Conservation (phyloP, 805 yeast genomes). For the Helenozyma rhizophorensis region DNA sequence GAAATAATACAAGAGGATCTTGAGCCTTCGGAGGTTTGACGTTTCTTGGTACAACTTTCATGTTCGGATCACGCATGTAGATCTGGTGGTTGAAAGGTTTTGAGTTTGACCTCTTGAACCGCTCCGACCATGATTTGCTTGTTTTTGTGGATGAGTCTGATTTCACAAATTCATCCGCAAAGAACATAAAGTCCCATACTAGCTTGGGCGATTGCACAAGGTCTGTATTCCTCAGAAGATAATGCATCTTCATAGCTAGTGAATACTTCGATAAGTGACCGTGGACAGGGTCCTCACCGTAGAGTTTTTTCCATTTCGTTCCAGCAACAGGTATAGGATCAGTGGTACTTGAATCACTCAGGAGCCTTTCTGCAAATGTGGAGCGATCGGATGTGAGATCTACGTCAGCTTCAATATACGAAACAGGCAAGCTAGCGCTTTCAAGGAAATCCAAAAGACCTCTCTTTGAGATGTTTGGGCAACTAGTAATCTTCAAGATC, state of each 20-base stretch:
- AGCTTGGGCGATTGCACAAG: background rate
- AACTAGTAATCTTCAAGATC: constrained; percentile 20
- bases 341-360: background rate
- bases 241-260: constrained; percentile 21
- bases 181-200: constrained; percentile 16
- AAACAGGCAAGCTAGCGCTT: constrained; percentile 3
- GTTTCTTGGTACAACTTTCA: constrained; percentile 2
- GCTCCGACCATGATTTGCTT: background rate
- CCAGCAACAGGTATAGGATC: constrained; percentile 12
- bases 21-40: too few species aligned
- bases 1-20: background rate
- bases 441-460: constrained; percentile 10
- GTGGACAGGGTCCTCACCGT: constrained; percentile 7
- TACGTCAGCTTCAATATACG: constrained; percentile 13
- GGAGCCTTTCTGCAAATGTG: constrained; percentile 3
- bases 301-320: constrained; percentile 21
- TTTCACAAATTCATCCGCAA: constrained; percentile 1
- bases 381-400: background rate
- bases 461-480: constrained; percentile 13
- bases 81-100: constrained; percentile 6
- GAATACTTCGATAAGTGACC: constrained; percentile 18
- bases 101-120: too few species aligned
- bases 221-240: constrained; percentile 10
- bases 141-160: background rate
- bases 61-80: constrained; percentile 10